Percentiles rank a stretch among this genome's conserved stretches.
phyloP scores from a whole-genome alignment of 2,329 filamentous ascomycete genomes.

The Colletotrichum tabaci region DNA sequence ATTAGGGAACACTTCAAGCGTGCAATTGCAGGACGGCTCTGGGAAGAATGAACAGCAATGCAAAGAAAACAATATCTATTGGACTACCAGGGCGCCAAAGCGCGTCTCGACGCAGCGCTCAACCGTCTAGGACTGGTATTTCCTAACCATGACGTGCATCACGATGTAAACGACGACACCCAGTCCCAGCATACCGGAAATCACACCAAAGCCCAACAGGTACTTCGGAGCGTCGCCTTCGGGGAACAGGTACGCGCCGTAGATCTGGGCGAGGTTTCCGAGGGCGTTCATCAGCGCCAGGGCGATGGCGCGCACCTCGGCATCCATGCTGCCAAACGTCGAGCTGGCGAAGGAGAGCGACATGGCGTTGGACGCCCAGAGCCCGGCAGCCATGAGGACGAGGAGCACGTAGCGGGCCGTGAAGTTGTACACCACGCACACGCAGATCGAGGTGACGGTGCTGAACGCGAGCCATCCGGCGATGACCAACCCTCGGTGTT shows the following conservation, averaged over 20 bases:
- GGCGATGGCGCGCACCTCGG: conserved; percentile 60
- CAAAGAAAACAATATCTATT: no score
- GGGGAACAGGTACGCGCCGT: conserved; percentile 69
- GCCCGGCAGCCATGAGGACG: conserved; percentile 68
- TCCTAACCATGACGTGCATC: conserved; percentile 36
- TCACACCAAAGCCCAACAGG: conserved; percentile 55
- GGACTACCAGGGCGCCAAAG: neutral
- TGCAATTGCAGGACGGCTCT: neutral
- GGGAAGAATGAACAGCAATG: no score
- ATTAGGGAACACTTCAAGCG: no score
- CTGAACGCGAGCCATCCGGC: conserved; percentile 61
- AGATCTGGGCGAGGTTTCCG: conserved; percentile 69
- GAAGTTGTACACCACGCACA: conserved; percentile 63
- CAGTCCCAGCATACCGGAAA: conserved; percentile 52
- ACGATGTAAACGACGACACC: conserved; percentile 37
- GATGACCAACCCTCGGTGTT: conserved; percentile 64
- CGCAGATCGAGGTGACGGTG: conserved; percentile 55
- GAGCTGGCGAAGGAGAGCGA: conserved; percentile 66
- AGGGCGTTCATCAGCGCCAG: conserved; percentile 70
- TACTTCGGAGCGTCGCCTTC: conserved; percentile 63
- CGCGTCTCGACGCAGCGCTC: neutral
- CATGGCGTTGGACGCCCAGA: conserved; percentile 68
- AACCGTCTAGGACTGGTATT: neutral
- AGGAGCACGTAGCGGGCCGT: conserved; percentile 68
- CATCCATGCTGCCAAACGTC: conserved; percentile 64